Evolutionary conservation across 495 filamentous ascomycete genomes (phyloP), one percentile per base, ranked within the genome.

Genomic region (Bathelium albidoporum): DNA sequence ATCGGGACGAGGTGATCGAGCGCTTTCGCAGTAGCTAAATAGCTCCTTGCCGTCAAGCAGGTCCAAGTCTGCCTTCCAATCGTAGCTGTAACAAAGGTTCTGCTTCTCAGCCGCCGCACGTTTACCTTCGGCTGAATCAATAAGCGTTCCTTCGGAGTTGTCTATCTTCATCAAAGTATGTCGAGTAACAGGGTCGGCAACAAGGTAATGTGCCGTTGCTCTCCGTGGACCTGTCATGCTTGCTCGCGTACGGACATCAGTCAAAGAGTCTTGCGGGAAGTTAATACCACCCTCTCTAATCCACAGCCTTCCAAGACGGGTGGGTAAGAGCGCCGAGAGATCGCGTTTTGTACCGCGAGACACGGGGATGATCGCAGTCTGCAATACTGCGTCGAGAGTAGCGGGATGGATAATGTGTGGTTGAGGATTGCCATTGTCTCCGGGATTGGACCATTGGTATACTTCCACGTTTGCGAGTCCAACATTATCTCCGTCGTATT

Each of bases 371-470:
- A 49, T 49, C 10, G 59, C 53, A 29, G 28, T 61, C 18, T 66
- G 63, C 18, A 70, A 32, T 3, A 70, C 39, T 28, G 52, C 53
- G 43, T 80, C 78, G 9, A 81, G 65, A 29, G 79, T 81, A 0
- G 76, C 76, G 0, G 81, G 81, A 59, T 84, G 81, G n/a, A 83
- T 73, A 16, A 83, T 29, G 55, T 78, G 77, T 9, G 68, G 65
- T 22, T 69, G 69, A 1, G 81, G 78, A 78, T 80, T 79, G 2
- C 69, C 64, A 1, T 68, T 64, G 39, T 65, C 52, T 61, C 81
- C 73, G 2, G 77, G 76, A 43, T 78, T 66, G 2, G 36, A 45
- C 44, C 44, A 49, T 22, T 49, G 9, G 44, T 16, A 49, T 49
- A 49, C 44, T 20, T 49, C 14, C 14, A 69, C 59, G 14, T 45